These are phyloP conservation scores for Arabidopsis lyrata DNA, from an alignment of 441 rosid species.

Conservation along the genomic window DNA sequence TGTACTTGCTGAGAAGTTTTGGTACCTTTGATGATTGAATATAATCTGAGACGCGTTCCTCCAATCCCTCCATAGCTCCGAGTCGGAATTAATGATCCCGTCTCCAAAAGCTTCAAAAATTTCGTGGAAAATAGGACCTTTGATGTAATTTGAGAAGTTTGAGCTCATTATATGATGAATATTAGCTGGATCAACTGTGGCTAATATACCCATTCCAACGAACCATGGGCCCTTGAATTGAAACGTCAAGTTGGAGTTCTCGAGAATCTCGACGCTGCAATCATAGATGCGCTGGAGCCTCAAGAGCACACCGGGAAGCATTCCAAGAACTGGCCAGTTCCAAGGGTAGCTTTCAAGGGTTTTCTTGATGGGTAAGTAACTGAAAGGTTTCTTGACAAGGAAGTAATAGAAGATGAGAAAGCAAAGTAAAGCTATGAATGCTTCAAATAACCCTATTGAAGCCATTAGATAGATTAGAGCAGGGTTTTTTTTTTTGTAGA, in stretches of 20 bases:
- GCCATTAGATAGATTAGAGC: neutral
- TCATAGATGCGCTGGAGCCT: neutral
- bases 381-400: neutral
- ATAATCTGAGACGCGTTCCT: constrained; percentile 42
- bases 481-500: neutral
- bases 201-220: constrained; percentile 35
- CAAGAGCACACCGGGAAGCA: neutral
- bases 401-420: neutral
- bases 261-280: neutral
- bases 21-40: constrained; percentile 39
- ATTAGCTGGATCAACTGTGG: constrained; percentile 49
- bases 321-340: neutral
- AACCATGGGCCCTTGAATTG: constrained; percentile 28
- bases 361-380: neutral
- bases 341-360: neutral
- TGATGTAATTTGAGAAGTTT: constrained; percentile 48
- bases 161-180: constrained; percentile 47
- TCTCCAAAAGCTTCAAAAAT: constrained; percentile 56
- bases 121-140: constrained; percentile 52
- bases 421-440: neutral
- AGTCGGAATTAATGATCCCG: constrained; percentile 50
- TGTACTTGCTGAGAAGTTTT: constrained; percentile 39
- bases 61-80: constrained; percentile 49
- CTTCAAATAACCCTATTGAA: neutral
- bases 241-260: constrained; percentile 3